phyloP scores from a whole-genome alignment of 768 basidiomycete genomes.

The Mycena venus region DNA sequence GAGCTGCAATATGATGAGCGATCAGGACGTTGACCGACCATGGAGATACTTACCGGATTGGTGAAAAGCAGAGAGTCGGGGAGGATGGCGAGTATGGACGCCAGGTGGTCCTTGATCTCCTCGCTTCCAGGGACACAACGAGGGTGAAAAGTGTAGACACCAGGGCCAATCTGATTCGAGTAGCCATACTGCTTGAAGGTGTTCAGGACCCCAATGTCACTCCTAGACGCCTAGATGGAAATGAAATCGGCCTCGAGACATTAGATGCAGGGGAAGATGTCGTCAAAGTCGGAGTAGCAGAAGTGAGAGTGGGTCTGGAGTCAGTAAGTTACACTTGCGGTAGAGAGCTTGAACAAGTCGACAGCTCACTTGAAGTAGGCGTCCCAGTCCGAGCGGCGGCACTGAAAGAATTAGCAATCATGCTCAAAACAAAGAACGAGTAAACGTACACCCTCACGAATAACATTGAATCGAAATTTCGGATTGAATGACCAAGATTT shows the following conservation, averaged over 20 bases:
- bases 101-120: conserved; percentile 95
- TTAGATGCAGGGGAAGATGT: conserved; percentile 98
- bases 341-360: conserved; percentile 98
- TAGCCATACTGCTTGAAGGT: conserved; percentile 97
- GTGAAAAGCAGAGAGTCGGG: conserved; percentile 87
- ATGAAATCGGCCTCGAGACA: conserved; percentile 98
- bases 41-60: conserved; percentile 69
- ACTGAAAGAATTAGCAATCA: conserved; percentile 53
- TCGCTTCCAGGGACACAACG: conserved; percentile 95
- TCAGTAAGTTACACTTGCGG: conserved; percentile 93
- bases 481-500: too few relatives aligned
- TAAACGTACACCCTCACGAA: conserved; percentile 92
- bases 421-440: neutral
- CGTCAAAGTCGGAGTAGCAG: conserved; percentile 99
- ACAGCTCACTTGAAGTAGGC: conserved; percentile 98
- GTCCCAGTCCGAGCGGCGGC: conserved; percentile 97
- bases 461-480: too few relatives aligned
- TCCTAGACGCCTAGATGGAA: conserved; percentile 98
- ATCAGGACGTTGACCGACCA: neutral
- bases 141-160: conserved; percentile 99
- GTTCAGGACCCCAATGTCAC: conserved; percentile 95
- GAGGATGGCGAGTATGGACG: conserved; percentile 85
- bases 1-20: conserved; percentile 54
- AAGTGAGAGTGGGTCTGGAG: conserved; percentile 99
- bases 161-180: conserved; percentile 97